A percentile compares a stretch with the other conserved stretches of the same genome.
phyloP scores from a whole-genome alignment of 2,329 filamentous ascomycete species.

The Hansfordia pulvinata region DNA sequence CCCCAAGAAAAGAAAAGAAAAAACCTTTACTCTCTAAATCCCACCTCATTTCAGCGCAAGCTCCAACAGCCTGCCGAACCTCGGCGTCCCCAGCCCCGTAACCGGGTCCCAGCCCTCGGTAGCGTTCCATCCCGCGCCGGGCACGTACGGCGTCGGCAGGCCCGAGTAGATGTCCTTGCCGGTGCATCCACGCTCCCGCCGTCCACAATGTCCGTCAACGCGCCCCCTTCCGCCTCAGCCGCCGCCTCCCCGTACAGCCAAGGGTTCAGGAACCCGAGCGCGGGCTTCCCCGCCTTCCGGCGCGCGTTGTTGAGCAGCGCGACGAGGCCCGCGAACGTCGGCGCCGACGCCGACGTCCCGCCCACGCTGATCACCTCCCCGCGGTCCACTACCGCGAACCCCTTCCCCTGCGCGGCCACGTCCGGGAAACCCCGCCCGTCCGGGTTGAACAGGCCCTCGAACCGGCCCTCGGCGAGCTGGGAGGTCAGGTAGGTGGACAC shows the following conservation, averaged over 20 bases:
- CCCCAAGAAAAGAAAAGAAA: too few species aligned
- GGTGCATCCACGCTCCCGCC: slow-evolving; percentile 21
- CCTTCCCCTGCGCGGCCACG: slow-evolving; percentile 30
- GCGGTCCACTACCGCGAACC: slow-evolving; percentile 23
- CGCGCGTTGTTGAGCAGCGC: slow-evolving; percentile 41
- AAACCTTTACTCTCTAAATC: too few species aligned
- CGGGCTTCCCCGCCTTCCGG: slow-evolving; percentile 26
- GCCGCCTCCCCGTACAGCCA: slow-evolving; percentile 23
- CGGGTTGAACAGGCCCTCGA: slow-evolving; percentile 9
- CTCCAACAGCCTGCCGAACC: slow-evolving; percentile 20
- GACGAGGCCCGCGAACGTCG: slow-evolving; percentile 39
- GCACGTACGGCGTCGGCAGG: slow-evolving; percentile 12
- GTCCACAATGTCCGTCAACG: slow-evolving; percentile 18
- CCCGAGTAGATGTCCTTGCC: slow-evolving; percentile 12
- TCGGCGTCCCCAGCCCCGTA: slow-evolving; percentile 29
- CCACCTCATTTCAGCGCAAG: too few species aligned
- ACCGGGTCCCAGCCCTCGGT: slow-evolving; percentile 30
- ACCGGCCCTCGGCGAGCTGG: slow-evolving; percentile 18
- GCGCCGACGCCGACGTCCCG: slow-evolving; percentile 30
- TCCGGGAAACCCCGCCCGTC: slow-evolving; percentile 37
- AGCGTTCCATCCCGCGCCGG: slow-evolving; percentile 24
- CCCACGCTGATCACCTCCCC: slow-evolving; percentile 13
- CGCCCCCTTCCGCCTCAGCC: slow-evolving; percentile 1
- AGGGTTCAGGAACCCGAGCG: slow-evolving; percentile 33
- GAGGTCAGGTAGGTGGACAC: slow-evolving; percentile 29